phyloP scores from a whole-genome alignment of 495 filamentous ascomycete species.

The Friedmanniomyces simplex region DNA sequence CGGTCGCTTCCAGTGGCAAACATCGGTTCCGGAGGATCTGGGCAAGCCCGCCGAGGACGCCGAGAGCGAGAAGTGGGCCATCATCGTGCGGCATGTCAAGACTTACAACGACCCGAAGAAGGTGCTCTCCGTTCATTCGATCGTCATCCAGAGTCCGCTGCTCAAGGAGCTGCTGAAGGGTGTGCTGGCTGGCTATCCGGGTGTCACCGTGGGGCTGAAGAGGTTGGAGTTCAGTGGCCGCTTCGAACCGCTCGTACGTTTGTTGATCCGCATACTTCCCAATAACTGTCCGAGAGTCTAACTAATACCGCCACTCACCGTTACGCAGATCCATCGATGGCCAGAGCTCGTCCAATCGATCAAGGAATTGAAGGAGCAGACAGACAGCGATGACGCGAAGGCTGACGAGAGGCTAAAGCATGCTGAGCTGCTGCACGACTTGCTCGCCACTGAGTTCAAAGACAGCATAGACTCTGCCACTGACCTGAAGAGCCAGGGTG shows the following conservation, averaged over 20 bases:
- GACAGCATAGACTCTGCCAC: constrained; percentile 45
- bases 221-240: constrained; percentile 49
- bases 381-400: constrained; percentile 4
- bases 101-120: constrained; percentile 49
- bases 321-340: constrained; percentile 54
- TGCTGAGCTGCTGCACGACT: constrained; percentile 44
- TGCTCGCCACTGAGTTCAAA: constrained; percentile 49
- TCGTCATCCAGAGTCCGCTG: constrained; percentile 54
- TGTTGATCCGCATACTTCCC: constrained; percentile 36
- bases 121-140: constrained; percentile 49
- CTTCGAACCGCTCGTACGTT: constrained; percentile 44
- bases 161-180: constrained; percentile 47
- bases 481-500: constrained; percentile 46
- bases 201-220: constrained; percentile 49
- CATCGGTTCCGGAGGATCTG: constrained; percentile 37
- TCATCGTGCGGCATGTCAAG: constrained; percentile 44
- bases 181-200: constrained; percentile 52
- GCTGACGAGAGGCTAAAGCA: constrained; percentile 33
- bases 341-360: constrained; percentile 39
- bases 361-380: constrained; percentile 35
- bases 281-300: not conserved
- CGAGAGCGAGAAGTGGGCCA: constrained; percentile 42
- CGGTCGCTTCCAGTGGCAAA: constrained; percentile 34
- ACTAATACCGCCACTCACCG: constrained; percentile 28
- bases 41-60: constrained; percentile 41